Percentiles rank a stretch among this genome's conserved stretches.
phyloP scores from a whole-genome alignment of 2,329 filamentous ascomycete genomes.

The Neofusicoccum laricinum region DNA sequence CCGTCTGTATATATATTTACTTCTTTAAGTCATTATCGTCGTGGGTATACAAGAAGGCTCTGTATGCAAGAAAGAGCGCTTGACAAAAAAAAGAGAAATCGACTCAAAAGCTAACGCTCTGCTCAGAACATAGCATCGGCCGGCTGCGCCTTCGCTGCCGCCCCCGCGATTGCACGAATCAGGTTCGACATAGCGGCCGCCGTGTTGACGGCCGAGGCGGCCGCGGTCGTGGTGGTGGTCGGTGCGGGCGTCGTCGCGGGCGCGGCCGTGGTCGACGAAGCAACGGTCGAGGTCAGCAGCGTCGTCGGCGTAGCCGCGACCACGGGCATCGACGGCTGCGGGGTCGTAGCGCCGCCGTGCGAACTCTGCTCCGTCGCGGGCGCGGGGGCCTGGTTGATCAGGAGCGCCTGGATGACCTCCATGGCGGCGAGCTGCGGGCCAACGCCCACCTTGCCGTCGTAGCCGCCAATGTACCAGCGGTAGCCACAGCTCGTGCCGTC shows the following conservation, averaged over 20 bases:
- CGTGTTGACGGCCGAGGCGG: neutral
- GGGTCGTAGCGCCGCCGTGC: neutral
- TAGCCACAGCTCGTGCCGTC: constrained; percentile 48
- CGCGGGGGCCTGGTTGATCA: neutral
- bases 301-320: neutral
- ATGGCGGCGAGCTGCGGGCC: constrained; percentile 60
- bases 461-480: constrained; percentile 41
- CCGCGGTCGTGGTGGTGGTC: neutral
- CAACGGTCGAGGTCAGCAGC: neutral
- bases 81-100: neutral
- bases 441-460: constrained; percentile 51
- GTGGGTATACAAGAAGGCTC: no score
- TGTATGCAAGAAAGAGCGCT: neutral
- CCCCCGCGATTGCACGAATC: neutral
- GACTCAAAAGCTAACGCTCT: neutral
- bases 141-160: neutral
- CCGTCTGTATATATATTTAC: no score
- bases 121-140: constrained; percentile 3
- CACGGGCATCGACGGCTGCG: no score
- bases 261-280: neutral
- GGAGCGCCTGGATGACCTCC: constrained; percentile 50
- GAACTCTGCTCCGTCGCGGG: neutral
- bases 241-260: neutral
- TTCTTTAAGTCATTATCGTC: no score
- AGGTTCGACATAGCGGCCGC: neutral